phyloP scores from a whole-genome alignment of 2,329 filamentous ascomycete genomes.

The Teratosphaeriaceae sp. region DNA sequence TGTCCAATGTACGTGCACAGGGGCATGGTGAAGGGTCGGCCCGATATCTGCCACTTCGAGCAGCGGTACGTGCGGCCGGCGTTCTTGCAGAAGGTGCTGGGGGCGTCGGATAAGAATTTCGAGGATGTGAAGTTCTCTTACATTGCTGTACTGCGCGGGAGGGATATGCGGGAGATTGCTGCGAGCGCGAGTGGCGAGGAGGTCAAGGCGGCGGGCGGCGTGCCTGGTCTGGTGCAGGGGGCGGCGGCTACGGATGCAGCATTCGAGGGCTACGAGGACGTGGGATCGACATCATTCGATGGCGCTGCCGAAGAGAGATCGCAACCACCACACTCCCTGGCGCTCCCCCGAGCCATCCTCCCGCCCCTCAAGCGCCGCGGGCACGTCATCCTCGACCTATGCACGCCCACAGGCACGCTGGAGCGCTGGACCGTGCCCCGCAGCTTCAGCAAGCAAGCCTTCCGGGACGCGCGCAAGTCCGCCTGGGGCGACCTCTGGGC shows the following conservation, averaged over 20 bases:
- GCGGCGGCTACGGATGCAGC: conserved; percentile 45
- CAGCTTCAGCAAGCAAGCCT: conserved; percentile 73
- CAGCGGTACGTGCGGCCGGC: conserved; percentile 81
- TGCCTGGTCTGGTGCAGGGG: conserved; percentile 6
- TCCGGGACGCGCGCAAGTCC: conserved; percentile 85
- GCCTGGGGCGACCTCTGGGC: conserved; percentile 95
- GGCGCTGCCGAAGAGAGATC: not conserved
- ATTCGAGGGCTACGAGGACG: not conserved
- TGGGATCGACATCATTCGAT: conserved; percentile 39
- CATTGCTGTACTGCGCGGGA: conserved; percentile 73
- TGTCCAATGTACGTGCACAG: conserved; percentile 80
- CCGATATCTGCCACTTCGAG: conserved; percentile 85
- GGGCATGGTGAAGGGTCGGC: conserved; percentile 65
- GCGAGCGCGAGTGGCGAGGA: conserved; percentile 9
- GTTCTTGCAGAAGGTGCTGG: conserved; percentile 72
- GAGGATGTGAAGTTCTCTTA: conserved; percentile 92
- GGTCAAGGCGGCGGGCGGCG: conserved; percentile 2
- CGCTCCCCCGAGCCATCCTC: conserved; percentile 71
- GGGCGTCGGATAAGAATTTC: conserved; percentile 65
- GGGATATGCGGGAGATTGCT: conserved; percentile 44
- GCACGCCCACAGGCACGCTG: conserved; percentile 75
- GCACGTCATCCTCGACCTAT: conserved; percentile 85
- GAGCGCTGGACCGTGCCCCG: conserved; percentile 92
- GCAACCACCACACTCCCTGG: conserved; percentile 43
- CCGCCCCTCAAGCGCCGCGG: conserved; percentile 80